Conservation (phyloP, 768 basidiomycete species). For the Leucocoprinus sp. region DNA sequence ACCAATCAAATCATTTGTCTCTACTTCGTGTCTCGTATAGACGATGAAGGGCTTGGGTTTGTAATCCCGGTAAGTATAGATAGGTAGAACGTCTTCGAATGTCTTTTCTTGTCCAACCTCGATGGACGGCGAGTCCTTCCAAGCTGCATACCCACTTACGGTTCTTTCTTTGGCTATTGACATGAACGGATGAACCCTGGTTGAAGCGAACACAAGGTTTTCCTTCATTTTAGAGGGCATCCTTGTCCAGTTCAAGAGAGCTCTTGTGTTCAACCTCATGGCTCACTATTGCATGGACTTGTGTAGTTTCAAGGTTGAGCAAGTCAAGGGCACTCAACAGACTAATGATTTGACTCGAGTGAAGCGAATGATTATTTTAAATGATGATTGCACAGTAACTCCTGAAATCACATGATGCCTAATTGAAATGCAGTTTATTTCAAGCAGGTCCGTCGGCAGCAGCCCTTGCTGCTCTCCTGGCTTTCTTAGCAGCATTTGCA, state of each 20-base stretch:
- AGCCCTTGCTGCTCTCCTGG: constrained; percentile 55
- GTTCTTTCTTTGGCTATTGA: no score
- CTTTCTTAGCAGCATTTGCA: constrained; percentile 89
- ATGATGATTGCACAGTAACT: no score
- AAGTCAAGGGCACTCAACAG: not conserved
- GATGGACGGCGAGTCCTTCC: not conserved
- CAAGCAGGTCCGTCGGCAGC: constrained; percentile 26
- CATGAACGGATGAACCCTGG: no score
- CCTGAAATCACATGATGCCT: no score
- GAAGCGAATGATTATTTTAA: no score
- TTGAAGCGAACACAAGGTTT: no score
- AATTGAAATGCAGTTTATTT: no score
- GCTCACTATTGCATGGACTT: no score
- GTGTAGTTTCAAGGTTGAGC: not conserved
- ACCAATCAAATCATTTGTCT: constrained; percentile 23
- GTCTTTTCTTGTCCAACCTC: not conserved
- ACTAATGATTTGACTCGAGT: not conserved
- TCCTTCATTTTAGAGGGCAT: no score
- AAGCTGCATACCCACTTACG: no score
- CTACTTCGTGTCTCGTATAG: constrained; percentile 22
- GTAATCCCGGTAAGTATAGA: constrained; percentile 25
- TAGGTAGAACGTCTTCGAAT: constrained; percentile 6
- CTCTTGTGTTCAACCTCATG: no score
- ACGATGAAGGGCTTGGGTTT: constrained; percentile 18
- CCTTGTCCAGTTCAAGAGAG: no score